These are phyloP conservation scores for Beauveria sp. DNA, from an alignment of 2,329 filamentous ascomycete species.

Conservation along the genomic window DNA sequence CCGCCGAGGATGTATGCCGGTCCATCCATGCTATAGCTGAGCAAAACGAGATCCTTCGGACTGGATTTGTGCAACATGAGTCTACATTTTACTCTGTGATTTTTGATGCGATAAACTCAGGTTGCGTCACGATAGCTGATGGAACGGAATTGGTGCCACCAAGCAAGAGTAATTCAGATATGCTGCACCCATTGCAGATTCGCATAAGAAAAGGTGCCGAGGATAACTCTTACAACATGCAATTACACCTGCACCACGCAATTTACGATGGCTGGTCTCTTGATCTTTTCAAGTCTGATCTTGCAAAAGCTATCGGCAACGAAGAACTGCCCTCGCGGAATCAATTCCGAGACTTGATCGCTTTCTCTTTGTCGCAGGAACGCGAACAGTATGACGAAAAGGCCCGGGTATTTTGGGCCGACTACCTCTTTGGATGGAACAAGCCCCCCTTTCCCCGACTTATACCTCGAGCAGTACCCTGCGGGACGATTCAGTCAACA, in stretches of 20 bases:
- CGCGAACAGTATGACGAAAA: conserved; percentile 25
- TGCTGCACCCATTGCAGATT: conserved; percentile 54
- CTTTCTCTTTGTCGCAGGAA: conserved; percentile 33
- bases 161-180: conserved; percentile 20
- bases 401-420: conserved; percentile 61
- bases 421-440: conserved; percentile 51
- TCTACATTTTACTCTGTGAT: conserved; percentile 39
- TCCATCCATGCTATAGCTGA: conserved; percentile 43
- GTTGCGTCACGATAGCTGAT: conserved; percentile 35
- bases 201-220: conserved; percentile 36
- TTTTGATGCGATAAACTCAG: conserved; percentile 43
- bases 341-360: conserved; percentile 53
- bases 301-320: conserved; percentile 42
- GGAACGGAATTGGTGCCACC: conserved; percentile 30
- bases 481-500: neutral
- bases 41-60: conserved; percentile 61
- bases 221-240: conserved; percentile 22
- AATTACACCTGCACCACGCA: conserved; percentile 68
- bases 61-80: conserved; percentile 58
- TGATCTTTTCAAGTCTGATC: conserved; percentile 63
- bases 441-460: conserved; percentile 47
- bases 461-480: neutral
- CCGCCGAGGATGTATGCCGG: conserved; percentile 31
- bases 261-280: conserved; percentile 93
- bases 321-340: conserved; percentile 32